Conservation (phyloP, 1,284 basidiomycete species). For the Ustilago xerochloae region DNA sequence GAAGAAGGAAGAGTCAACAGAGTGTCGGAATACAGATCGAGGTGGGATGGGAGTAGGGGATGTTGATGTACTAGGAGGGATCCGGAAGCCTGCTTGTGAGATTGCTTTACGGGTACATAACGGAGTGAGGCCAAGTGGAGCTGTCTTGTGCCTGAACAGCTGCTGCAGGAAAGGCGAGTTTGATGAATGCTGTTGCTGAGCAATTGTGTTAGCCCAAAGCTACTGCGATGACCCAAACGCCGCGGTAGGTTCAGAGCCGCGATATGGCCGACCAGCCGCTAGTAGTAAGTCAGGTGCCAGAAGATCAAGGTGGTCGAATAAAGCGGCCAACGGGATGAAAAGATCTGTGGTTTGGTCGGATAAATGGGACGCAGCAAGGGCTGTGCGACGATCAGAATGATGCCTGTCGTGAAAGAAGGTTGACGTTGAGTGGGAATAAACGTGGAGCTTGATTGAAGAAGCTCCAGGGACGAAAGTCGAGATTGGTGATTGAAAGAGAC, state of each 20-base stretch:
- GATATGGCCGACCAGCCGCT: too few species aligned
- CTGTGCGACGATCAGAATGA: slow-evolving; percentile 3
- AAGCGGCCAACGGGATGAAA: too few species aligned
- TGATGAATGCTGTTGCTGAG: neutral
- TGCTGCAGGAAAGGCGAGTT: neutral
- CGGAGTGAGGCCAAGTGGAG: neutral
- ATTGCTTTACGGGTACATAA: slow-evolving; percentile 8
- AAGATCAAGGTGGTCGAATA: too few species aligned
- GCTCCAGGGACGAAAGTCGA: neutral
- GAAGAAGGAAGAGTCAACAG: too few species aligned
- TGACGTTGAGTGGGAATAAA: neutral
- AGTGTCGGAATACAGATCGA: neutral
- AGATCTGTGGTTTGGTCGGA: neutral
- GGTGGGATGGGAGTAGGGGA: neutral
- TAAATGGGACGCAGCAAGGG: neutral
- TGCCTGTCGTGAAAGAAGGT: too few species aligned
- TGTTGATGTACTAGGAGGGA: neutral
- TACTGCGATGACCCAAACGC: too few species aligned
- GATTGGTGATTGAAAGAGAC: neutral
- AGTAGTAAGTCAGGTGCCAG: too few species aligned
- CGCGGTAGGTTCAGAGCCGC: too few species aligned
- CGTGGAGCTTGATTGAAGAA: neutral
- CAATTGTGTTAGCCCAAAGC: neutral
- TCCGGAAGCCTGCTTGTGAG: neutral
- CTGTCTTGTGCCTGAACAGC: neutral